Evolutionary conservation across 106 monocot genomes (phyloP).

Genomic region (Platanthera guangdongensis): DNA sequence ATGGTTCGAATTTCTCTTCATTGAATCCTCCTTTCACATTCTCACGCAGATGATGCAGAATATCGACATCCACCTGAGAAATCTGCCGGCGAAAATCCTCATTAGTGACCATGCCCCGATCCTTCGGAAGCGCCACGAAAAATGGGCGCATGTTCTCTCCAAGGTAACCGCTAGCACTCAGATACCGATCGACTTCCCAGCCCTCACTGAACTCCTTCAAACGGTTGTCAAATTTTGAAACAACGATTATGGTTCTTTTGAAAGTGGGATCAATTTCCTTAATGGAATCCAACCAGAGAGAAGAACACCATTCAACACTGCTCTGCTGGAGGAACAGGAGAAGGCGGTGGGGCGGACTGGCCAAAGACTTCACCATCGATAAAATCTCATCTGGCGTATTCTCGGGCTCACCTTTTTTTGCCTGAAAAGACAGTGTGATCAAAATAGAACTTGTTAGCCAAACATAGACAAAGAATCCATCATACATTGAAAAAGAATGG

Average conservation of each 20-base stretch:
- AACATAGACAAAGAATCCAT: not conserved
- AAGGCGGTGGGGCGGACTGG: constrained; percentile 85
- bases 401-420: constrained; percentile 94
- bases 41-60: constrained; percentile 69
- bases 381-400: constrained; percentile 74
- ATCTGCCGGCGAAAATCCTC: constrained; percentile 97
- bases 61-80: constrained; percentile 74
- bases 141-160: constrained; percentile 86
- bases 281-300: constrained; percentile 86
- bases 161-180: constrained; percentile 93
- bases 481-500: too few relatives aligned
- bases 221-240: constrained; percentile 94
- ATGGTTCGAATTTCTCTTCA: constrained; percentile 82
- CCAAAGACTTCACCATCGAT: constrained; percentile 91
- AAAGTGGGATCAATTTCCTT: constrained; percentile 93
- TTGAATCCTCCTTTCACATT: constrained; percentile 81
- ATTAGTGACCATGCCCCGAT: constrained; percentile 67
- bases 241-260: constrained; percentile 72
- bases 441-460: not conserved
- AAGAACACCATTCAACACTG: constrained; percentile 98
- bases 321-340: constrained; percentile 96
- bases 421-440: constrained; percentile 27
- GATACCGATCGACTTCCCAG: constrained; percentile 92
- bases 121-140: constrained; percentile 98
- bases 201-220: constrained; percentile 91